These are phyloP conservation scores for Cucumis melo DNA, from an alignment of 306 rosid genomes.

Conservation along the genomic window DNA sequence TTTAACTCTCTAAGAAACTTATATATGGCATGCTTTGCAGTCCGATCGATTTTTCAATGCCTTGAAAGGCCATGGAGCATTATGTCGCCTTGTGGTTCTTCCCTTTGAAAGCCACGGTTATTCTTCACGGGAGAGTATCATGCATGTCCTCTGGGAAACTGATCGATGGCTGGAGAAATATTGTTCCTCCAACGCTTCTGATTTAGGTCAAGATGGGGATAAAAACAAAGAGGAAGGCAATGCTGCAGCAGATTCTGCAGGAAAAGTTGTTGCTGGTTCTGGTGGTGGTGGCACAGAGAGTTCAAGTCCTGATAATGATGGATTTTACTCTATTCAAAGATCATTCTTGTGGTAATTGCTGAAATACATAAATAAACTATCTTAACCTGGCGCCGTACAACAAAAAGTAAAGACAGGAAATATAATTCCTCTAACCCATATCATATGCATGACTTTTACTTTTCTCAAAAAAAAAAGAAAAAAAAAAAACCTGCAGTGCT, in stretches of 20 bases:
- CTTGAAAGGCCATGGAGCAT: conserved; percentile 96
- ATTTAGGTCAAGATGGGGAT: conserved; percentile 23
- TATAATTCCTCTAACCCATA: background rate
- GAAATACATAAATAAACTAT: background rate
- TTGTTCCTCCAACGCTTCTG: conserved; percentile 38
- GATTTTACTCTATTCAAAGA: conserved; percentile 31
- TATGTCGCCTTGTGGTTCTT: conserved; percentile 81
- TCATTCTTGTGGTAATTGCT: conserved; percentile 63
- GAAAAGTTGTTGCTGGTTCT: conserved; percentile 39
- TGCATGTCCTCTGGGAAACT: conserved; percentile 99
- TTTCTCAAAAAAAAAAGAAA: background rate
- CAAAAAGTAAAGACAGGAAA: background rate
- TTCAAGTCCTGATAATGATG: conserved; percentile 35
- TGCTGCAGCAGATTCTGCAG: conserved; percentile 31
- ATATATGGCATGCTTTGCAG: conserved; percentile 31
- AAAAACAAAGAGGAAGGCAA: conserved; percentile 25
- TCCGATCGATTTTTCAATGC: conserved; percentile 95
- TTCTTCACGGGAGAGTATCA: conserved; percentile 87
- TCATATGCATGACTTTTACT: background rate
- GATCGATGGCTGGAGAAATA: conserved; percentile 86
- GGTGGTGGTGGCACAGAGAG: conserved; percentile 63
- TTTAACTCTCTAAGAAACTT: conserved; percentile 10
- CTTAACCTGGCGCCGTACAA: background rate
- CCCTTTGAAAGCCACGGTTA: conserved; percentile 95
- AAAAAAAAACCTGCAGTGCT: background rate